A percentile compares a stretch with the other conserved stretches of the same genome.
Conservation (phyloP, 176 grass and related monocot genomes). For the Secale cereale region DNA sequence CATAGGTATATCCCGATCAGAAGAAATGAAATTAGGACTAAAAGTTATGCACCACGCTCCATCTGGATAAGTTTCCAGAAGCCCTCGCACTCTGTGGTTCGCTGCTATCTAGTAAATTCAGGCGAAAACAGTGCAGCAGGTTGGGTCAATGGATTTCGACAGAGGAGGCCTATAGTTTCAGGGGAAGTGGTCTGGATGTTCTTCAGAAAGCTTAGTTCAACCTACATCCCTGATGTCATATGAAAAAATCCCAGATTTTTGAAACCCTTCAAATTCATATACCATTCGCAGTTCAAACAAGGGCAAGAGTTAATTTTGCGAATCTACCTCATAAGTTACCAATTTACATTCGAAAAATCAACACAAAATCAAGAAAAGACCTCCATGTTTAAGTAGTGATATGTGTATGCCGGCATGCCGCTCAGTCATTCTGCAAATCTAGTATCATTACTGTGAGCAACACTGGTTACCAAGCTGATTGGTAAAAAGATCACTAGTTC, state of each 20-base stretch:
- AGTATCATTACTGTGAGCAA: background rate
- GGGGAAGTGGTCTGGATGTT: background rate
- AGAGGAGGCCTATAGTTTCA: background rate
- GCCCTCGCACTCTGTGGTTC: background rate
- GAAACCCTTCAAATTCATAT: background rate
- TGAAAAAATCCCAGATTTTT: background rate
- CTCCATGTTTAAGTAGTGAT: background rate
- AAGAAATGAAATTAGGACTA: background rate
- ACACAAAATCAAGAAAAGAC: background rate
- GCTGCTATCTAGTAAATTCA: background rate
- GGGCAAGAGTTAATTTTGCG: background rate
- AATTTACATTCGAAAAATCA: background rate
- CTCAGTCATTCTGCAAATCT: background rate
- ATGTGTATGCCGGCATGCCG: too few species aligned
- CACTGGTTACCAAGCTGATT: background rate
- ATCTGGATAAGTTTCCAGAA: background rate
- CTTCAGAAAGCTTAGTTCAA: background rate
- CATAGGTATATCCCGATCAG: background rate
- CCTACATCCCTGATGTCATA: background rate
- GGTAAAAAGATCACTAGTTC: background rate
- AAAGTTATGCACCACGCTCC: background rate
- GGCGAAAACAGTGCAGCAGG: background rate
- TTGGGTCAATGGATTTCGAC: background rate
- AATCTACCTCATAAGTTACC: background rate
- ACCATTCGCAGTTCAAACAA: background rate